These are phyloP conservation scores for Phytophthora kernoviae DNA, from an alignment of 352 stramenopile species.

Conservation along the genomic window DNA sequence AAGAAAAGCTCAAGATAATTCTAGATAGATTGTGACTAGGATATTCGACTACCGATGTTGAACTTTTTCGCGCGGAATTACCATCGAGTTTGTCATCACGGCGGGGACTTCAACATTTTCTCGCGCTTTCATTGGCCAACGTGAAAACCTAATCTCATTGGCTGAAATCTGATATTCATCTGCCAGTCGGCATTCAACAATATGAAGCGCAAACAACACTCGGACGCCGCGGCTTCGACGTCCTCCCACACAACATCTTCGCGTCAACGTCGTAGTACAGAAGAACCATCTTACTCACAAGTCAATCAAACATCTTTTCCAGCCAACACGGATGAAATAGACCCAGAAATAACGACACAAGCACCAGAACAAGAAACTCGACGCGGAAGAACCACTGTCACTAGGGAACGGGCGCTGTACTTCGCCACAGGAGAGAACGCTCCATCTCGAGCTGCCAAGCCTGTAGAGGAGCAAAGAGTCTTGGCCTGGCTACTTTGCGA, in stretches of 20 bases:
- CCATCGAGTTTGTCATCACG: no score
- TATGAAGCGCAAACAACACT: conserved; percentile 39
- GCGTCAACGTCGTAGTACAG: conserved; percentile 4
- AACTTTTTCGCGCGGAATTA: no score
- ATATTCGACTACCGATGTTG: no score
- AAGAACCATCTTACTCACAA: neutral
- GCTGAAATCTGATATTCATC: no score
- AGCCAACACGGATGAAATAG: conserved; percentile 1
- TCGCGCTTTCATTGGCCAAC: no score
- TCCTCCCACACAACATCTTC: conserved; percentile 2
- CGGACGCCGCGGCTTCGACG: conserved; percentile 6
- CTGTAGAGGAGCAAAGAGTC: conserved; percentile 32
- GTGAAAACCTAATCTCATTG: no score
- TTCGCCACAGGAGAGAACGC: conserved; percentile 46
- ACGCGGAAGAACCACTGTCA: conserved; percentile 34
- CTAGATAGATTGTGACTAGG: no score
- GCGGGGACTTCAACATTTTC: no score
- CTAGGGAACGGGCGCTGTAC: conserved; percentile 49
- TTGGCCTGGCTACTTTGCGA: conserved; percentile 84
- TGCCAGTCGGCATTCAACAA: conserved; percentile 23
- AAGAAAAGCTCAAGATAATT: no score
- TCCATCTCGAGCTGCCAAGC: conserved; percentile 25
- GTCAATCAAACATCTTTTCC: neutral
- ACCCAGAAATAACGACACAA: neutral
- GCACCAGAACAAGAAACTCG: conserved; percentile 7